phyloP scores from a whole-genome alignment of 257 asterid species.

The Ehretia macrophylla region DNA sequence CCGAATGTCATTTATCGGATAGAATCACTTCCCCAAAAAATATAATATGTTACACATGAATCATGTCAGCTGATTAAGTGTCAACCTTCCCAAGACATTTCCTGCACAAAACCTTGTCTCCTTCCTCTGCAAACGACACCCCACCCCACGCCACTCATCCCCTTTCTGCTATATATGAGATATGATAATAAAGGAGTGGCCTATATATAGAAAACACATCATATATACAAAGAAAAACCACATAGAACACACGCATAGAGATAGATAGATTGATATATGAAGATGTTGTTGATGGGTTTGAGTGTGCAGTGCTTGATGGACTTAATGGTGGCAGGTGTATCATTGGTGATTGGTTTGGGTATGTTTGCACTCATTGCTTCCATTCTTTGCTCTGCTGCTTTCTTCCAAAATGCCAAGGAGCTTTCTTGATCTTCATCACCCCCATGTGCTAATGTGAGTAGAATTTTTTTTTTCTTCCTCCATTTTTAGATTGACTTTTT shows the following conservation, averaged over 20 bases:
- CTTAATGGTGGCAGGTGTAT: slow-evolving; percentile 73
- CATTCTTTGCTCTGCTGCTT: slow-evolving; percentile 88
- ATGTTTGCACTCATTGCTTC: slow-evolving; percentile 80
- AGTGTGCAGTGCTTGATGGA: slow-evolving; percentile 78
- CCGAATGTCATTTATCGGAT: too few species aligned
- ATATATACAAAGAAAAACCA: neutral
- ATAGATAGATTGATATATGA: slow-evolving; percentile 17
- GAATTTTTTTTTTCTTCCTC: too few species aligned
- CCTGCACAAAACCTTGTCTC: slow-evolving; percentile 16
- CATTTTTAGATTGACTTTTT: neutral
- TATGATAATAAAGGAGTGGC: neutral
- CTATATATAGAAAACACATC: neutral
- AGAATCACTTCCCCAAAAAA: too few species aligned
- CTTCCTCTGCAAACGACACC: slow-evolving; percentile 9
- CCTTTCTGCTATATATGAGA: slow-evolving; percentile 5
- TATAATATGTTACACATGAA: slow-evolving; percentile 14
- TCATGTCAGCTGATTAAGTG: slow-evolving; percentile 27
- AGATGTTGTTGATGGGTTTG: slow-evolving; percentile 54
- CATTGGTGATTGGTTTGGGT: slow-evolving; percentile 85
- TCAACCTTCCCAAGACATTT: slow-evolving; percentile 49
- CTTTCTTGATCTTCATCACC: slow-evolving; percentile 32
- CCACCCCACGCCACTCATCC: too few species aligned
- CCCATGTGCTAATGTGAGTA: slow-evolving; percentile 3
- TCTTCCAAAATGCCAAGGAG: slow-evolving; percentile 82
- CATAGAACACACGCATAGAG: neutral